phyloP scores from a whole-genome alignment of 371 early-diverging fungal genomes.

The Haplosporangium sp. region DNA sequence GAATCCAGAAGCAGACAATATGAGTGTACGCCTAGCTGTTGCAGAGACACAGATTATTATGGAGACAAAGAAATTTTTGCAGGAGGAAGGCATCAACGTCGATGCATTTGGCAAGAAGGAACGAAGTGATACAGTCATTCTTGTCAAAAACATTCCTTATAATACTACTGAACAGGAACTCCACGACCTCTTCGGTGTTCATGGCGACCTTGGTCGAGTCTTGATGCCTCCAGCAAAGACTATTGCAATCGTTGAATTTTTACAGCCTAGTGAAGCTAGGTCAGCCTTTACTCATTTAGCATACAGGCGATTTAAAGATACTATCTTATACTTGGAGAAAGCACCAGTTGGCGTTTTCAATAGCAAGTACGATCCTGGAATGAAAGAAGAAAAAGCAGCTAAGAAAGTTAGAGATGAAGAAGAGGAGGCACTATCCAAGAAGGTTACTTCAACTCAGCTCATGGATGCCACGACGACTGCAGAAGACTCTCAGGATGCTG shows the following conservation, averaged over 20 bases:
- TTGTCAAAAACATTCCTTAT: slow-evolving; percentile 95
- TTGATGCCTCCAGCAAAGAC: slow-evolving; percentile 95
- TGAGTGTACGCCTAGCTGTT: slow-evolving; percentile 93
- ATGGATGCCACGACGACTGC: slow-evolving; percentile 57
- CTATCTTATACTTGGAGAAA: slow-evolving; percentile 93
- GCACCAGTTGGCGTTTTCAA: slow-evolving; percentile 90
- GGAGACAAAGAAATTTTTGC: slow-evolving; percentile 93
- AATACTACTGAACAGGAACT: slow-evolving; percentile 86
- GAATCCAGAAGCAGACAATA: slow-evolving; percentile 86
- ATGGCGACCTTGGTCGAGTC: slow-evolving; percentile 90
- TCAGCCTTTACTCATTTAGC: slow-evolving; percentile 91
- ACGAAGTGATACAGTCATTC: slow-evolving; percentile 88
- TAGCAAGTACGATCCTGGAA: slow-evolving; percentile 65
- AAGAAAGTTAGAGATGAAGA: slow-evolving; percentile 51
- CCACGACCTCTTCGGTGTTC: slow-evolving; percentile 82
- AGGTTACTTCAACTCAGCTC: slow-evolving; percentile 59
- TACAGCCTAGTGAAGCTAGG: slow-evolving; percentile 91
- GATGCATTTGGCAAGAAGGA: slow-evolving; percentile 81
- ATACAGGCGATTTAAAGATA: slow-evolving; percentile 89
- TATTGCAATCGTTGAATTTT: slow-evolving; percentile 94
- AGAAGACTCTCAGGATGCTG: slow-evolving; percentile 53
- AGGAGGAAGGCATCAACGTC: slow-evolving; percentile 82
- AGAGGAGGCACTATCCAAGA: slow-evolving; percentile 54
- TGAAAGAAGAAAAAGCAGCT: slow-evolving; percentile 47
- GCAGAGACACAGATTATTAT: slow-evolving; percentile 96